Evolutionary conservation across 441 rosid species (phyloP).

Genomic region (Eutrema salsugineum): DNA sequence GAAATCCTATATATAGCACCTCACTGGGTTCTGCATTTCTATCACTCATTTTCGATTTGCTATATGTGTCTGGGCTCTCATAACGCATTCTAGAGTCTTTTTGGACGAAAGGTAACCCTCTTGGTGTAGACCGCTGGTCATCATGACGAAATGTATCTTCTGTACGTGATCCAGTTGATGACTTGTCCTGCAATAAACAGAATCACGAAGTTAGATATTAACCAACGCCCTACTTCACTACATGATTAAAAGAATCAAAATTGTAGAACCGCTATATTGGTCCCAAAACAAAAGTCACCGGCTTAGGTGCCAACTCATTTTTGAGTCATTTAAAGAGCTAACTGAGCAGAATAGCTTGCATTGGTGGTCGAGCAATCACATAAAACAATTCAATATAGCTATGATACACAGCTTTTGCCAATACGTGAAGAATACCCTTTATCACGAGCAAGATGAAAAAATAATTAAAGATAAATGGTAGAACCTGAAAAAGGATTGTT

Average conservation of each 20-base stretch:
- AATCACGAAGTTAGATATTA: constrained; percentile 41
- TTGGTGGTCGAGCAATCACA: neutral
- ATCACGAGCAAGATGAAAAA: neutral
- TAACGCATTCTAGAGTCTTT: constrained; percentile 61
- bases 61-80: constrained; percentile 61
- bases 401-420: neutral
- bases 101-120: constrained; percentile 73
- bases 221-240: constrained; percentile 18
- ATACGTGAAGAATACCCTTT: neutral
- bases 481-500: neutral
- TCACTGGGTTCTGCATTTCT: constrained; percentile 82
- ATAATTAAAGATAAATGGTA: neutral
- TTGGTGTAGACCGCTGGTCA: constrained; percentile 52
- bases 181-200: constrained; percentile 81
- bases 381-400: neutral
- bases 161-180: constrained; percentile 48
- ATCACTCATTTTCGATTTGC: constrained; percentile 58
- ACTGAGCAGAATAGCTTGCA: neutral
- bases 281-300: neutral
- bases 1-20: constrained; percentile 94
- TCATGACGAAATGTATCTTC: constrained; percentile 63
- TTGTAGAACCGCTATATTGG: neutral
- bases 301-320: neutral
- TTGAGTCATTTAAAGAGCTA: neutral
- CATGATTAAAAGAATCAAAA: constrained; percentile 1